phyloP scores from a whole-genome alignment of 345 rosid species.

The Eucalyptus tenuipes region DNA sequence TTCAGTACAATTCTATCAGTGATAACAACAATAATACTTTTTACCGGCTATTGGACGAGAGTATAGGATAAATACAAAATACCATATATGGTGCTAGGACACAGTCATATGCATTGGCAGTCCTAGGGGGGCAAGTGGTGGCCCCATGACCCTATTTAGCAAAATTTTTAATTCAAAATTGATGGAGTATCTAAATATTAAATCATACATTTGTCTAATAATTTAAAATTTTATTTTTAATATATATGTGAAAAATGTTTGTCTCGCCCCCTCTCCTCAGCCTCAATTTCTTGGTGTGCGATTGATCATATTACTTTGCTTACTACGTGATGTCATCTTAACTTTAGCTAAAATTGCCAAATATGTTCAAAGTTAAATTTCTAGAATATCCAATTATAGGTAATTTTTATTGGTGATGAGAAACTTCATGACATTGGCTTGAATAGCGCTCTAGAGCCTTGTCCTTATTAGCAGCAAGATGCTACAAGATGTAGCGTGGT shows the following conservation, averaged over 20 bases:
- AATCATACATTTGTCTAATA: rapidly evolving
- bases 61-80: neutral
- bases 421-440: neutral
- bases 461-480: neutral
- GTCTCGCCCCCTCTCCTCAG: neutral
- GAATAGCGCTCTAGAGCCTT: neutral
- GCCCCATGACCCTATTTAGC: neutral
- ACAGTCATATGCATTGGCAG: neutral
- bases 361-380: neutral
- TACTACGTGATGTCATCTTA: neutral
- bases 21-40: neutral
- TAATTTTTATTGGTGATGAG: neutral
- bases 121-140: neutral
- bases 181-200: neutral
- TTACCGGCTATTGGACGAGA: neutral
- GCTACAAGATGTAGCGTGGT: neutral
- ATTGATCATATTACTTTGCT: neutral
- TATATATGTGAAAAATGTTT: neutral
- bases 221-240: rapidly evolving
- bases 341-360: neutral
- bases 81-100: neutral
- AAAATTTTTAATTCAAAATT: neutral
- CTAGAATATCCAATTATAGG: neutral
- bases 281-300: neutral
- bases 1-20: rapidly evolving